Evolutionary conservation across 208 protist genomes (phyloP).

Genomic region (Trypanosoma boissoni): DNA sequence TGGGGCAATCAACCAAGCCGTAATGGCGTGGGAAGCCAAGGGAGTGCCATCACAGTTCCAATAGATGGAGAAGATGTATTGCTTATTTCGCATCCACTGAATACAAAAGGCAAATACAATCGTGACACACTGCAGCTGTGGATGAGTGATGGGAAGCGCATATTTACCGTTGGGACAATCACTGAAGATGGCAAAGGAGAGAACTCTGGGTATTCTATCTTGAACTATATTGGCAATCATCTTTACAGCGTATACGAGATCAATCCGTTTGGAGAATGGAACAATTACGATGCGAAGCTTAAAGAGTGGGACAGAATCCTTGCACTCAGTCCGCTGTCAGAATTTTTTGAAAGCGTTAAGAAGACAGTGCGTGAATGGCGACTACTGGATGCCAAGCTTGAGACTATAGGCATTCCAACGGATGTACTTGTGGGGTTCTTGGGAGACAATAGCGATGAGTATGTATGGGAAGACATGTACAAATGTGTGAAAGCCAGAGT

Average conservation of each 20-base stretch:
- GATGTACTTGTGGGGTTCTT: constrained; percentile 8
- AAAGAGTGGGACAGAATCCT: too few relatives aligned
- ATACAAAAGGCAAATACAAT: not conserved
- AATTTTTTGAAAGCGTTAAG: not conserved
- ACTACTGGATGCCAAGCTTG: not conserved
- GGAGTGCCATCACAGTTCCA: not conserved
- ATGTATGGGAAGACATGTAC: constrained; percentile 4
- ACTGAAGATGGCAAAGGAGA: not conserved
- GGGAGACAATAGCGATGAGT: not conserved
- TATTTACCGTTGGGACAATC: not conserved
- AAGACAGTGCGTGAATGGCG: not conserved
- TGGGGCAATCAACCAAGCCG: not conserved
- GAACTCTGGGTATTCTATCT: not conserved
- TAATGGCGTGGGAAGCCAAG: not conserved
- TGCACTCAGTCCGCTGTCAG: not conserved
- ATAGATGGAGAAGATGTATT: constrained; percentile 7
- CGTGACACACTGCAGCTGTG: not conserved
- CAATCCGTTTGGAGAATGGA: too few relatives aligned
- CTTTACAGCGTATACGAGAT: constrained; percentile 1
- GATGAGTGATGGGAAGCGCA: constrained; percentile 11
- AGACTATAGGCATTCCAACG: not conserved
- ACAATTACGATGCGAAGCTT: too few relatives aligned
- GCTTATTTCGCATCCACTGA: constrained; percentile 4
- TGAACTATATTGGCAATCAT: not conserved
- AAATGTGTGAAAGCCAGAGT: constrained; percentile 4